Base-by-base conservation (phyloP, 2,329 filamentous ascomycete genomes). In the Escovopsis sp. region DNA sequence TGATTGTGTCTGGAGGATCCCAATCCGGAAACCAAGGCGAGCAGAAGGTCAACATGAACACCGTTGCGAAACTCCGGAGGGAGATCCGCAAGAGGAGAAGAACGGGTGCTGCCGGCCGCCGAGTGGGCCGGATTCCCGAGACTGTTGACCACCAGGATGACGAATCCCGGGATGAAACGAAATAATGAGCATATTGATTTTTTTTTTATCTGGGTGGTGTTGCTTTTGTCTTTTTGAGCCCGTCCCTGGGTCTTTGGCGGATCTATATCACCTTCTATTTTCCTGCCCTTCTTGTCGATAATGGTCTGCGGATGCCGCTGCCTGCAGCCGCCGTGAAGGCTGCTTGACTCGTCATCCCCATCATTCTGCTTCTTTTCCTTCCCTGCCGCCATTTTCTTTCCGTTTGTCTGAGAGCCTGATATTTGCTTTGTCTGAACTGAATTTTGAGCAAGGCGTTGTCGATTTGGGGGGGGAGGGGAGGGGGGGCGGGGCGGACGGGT, bases 51-150 rank as follows among this genome's bases (percentile, higher is more conserved):
- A 42, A 46, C 14, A 39, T 44, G 30, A 39, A 37, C 14, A 41
- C 44, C 12, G 37, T 44, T 4, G 37, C 36, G 13, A 46, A 44
- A 20, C 42, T 46, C 4, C 44, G 44, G 27, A 44, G 37, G 36
- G 42, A 46, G 12, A 38, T 40, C 12, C 36, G 42, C 7, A 34
- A 13, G 12, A 39, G 40, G 20, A 41, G 16, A 29, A 39, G 39
- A 20, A 39, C 35, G 24, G 12, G 24, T 14, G 35, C 35, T 5
- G 33, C 34, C n/a, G 12, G n/a, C 29, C 16, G 35, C 37, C 34
- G 39, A 20, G 39, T 38, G 20, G 36, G 44, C 37, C 37, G 37
- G 11, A 13, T 27, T 5, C 39, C 40, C 4, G 2, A 4, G 2
- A 39, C 32, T 16, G 12, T 32, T 11, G 40, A 40, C n/a, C 20